Evolutionary conservation across 768 basidiomycete genomes (phyloP).

Genomic region (Tricholomella constricta): DNA sequence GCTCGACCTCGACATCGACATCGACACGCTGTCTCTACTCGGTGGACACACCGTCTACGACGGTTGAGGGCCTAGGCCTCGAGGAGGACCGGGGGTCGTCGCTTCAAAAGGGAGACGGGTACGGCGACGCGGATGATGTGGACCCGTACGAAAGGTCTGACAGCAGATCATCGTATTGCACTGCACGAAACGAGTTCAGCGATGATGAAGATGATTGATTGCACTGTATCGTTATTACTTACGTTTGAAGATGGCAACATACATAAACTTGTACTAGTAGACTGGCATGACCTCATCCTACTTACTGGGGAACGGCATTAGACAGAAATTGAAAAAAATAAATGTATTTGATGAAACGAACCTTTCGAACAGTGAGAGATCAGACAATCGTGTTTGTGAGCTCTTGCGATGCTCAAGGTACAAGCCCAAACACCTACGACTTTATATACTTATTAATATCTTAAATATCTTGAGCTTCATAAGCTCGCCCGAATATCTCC

Average conservation of each 20-base stretch:
- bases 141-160: slow-evolving; percentile 26
- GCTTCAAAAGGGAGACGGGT: not conserved
- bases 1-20: too few species aligned
- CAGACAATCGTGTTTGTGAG: not conserved
- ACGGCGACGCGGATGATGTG: not conserved
- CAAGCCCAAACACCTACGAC: too few species aligned
- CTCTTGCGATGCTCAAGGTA: too few species aligned
- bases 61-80: slow-evolving; percentile 18
- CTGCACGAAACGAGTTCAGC: slow-evolving; percentile 35
- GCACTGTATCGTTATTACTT: not conserved
- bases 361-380: not conserved
- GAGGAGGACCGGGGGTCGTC: not conserved
- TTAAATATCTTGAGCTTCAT: too few species aligned
- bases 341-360: not conserved
- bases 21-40: slow-evolving; percentile 7
- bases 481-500: too few species aligned
- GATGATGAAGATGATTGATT: slow-evolving; percentile 8
- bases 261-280: not conserved
- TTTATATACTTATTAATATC: too few species aligned
- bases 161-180: slow-evolving; percentile 36
- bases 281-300: too few species aligned
- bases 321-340: too few species aligned
- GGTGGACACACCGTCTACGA: slow-evolving; percentile 20
- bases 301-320: too few species aligned
- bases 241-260: not conserved